Percentiles rank a stretch among this genome's conserved stretches.
phyloP scores from a whole-genome alignment of 345 rosid genomes.

The Sonneratia caseolaris region DNA sequence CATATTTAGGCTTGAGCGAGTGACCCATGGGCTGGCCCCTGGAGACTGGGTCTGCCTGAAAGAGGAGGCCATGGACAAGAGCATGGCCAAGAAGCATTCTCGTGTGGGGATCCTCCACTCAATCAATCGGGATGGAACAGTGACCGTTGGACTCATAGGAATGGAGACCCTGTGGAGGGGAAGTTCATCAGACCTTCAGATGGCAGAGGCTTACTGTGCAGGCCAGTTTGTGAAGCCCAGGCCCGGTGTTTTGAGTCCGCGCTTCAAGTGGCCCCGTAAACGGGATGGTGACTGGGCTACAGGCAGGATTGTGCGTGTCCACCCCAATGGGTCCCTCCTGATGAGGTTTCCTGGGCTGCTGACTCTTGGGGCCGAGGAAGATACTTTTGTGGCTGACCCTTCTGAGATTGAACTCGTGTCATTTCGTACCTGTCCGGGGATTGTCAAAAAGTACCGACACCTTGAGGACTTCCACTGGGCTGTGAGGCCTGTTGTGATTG shows the following conservation, averaged over 20 bases:
- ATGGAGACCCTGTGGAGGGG: constrained; percentile 74
- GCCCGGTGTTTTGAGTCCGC: constrained; percentile 56
- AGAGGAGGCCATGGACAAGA: constrained; percentile 30
- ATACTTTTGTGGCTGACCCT: constrained; percentile 70
- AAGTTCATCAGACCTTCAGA: constrained; percentile 57
- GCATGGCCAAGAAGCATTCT: constrained; percentile 38
- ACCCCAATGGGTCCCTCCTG: constrained; percentile 78
- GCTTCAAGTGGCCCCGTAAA: constrained; percentile 76
- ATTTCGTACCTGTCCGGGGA: constrained; percentile 50
- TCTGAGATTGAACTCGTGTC: constrained; percentile 70
- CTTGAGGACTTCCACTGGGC: constrained; percentile 95
- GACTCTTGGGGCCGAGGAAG: constrained; percentile 38
- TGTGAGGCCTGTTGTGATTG: constrained; percentile 71
- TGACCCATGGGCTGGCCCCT: constrained; percentile 59
- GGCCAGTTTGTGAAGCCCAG: constrained; percentile 78
- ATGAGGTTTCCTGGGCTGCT: constrained; percentile 70
- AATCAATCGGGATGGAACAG: constrained; percentile 51
- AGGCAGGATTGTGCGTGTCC: constrained; percentile 55
- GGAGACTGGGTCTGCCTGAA: constrained; percentile 92
- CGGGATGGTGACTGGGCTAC: constrained; percentile 61
- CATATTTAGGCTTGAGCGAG: constrained; percentile 57
- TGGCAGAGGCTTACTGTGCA: constrained; percentile 62
- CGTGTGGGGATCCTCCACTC: constrained; percentile 82
- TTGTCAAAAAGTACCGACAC: constrained; percentile 66
- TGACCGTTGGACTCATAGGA: constrained; percentile 71